Evolutionary conservation across 495 filamentous ascomycete species (phyloP).

Genomic region (Aeminium ludgeri): DNA sequence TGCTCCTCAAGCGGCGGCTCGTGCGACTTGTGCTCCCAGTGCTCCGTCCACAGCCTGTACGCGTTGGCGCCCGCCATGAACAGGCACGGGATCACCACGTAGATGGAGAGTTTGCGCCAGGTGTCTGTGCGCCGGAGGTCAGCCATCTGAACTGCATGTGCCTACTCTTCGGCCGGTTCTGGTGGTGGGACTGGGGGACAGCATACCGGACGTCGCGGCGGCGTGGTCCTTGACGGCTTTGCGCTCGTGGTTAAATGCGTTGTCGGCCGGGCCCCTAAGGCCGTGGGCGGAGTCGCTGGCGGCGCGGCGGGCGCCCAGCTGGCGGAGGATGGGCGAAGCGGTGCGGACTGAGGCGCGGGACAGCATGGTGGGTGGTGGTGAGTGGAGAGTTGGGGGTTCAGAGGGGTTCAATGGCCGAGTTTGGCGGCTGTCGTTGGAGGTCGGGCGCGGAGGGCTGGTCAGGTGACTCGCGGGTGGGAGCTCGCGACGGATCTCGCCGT

Average conservation of each 20-base stretch:
- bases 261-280: slow-evolving; percentile 34
- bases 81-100: slow-evolving; percentile 50
- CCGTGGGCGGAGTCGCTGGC: background rate
- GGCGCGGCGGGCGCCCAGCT: background rate
- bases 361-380: slow-evolving; percentile 8
- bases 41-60: slow-evolving; percentile 77
- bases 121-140: slow-evolving; percentile 45
- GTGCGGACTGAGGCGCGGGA: slow-evolving; percentile 6
- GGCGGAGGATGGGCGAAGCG: slow-evolving; percentile 5
- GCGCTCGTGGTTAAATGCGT: slow-evolving; percentile 76
- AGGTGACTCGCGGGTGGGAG: too few species aligned
- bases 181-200: too few species aligned
- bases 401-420: too few species aligned
- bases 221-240: slow-evolving; percentile 74
- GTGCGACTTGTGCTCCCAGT: slow-evolving; percentile 90
- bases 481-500: too few species aligned
- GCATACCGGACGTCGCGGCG: slow-evolving; percentile 51
- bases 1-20: slow-evolving; percentile 75
- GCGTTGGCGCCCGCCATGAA: slow-evolving; percentile 59
- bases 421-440: too few species aligned
- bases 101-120: slow-evolving; percentile 87
- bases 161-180: background rate
- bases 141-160: background rate
- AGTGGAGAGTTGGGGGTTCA: background rate
- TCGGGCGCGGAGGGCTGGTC: too few species aligned